Evolutionary conservation across 257 asterid species (phyloP).

Genomic region (Solanum acaule): DNA sequence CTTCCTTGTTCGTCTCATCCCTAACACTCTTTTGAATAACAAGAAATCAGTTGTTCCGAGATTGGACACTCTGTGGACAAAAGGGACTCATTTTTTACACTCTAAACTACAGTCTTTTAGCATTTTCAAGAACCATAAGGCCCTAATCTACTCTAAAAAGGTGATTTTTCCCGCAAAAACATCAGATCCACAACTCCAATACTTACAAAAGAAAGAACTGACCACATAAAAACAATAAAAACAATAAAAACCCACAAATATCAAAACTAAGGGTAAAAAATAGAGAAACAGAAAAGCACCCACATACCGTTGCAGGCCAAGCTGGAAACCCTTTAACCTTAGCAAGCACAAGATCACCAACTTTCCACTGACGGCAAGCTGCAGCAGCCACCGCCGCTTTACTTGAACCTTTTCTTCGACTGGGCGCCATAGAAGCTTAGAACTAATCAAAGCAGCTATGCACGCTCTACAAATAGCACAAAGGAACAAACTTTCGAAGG

Average conservation of each 20-base stretch:
- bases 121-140: background rate
- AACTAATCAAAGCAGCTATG: slow-evolving; percentile 2
- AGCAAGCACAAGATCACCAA: slow-evolving; percentile 94
- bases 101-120: background rate
- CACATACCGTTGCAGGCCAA: slow-evolving; percentile 83
- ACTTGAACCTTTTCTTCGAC: slow-evolving; percentile 55
- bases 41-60: background rate
- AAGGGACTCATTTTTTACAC: background rate
- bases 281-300: background rate
- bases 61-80: background rate
- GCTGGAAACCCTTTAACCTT: slow-evolving; percentile 92
- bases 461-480: slow-evolving; percentile 2
- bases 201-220: background rate
- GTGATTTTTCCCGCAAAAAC: background rate
- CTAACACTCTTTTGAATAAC: background rate
- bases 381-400: slow-evolving; percentile 67
- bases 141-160: background rate
- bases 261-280: background rate
- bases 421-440: slow-evolving; percentile 63
- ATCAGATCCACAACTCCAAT: background rate
- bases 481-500: background rate
- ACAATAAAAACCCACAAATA: background rate
- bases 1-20: background rate
- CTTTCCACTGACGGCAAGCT: slow-evolving; percentile 62
- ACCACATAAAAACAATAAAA: background rate